Evolutionary conservation across 1,284 basidiomycete species (phyloP), one percentile per base, ranked within the genome.

Genomic region (Sporisorium exsertum): DNA sequence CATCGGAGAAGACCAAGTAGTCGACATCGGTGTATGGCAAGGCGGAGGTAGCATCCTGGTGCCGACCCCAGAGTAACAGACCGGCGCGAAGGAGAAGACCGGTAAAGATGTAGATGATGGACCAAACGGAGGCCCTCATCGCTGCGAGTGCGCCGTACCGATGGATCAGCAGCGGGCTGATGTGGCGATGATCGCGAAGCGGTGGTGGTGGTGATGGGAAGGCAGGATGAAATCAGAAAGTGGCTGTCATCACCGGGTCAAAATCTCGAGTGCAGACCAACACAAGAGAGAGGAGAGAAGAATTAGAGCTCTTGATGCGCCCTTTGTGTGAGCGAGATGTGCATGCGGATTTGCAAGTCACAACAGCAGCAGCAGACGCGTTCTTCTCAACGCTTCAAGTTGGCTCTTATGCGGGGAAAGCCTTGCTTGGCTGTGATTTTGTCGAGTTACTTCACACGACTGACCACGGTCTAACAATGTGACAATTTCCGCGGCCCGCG

Each of bases 1-100:
- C 97, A 85, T 98, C 95, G 63, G 90, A 93, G 87, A 97, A 97
- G 73, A 99, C 96, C 46, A 91, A 89, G 86, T 98, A 99, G 87
- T 99, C 97, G 65, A 99, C 89, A 86, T 99, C 96, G 18, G 96
- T 99, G 86, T 98, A 99, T 84, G 95, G 95, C 33, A 98, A 90
- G n/a, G 90, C 84, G 1, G 92, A 92, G 72, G 88, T 90, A 3
- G 89, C 89, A 81, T 96, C 94, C 73, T 95, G 94, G 90, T 93
- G 94, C 86, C 92, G 91, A 82, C 93, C 94, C 86, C 94, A 95
- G 6, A 91, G 81, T 63, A 96, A 91, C 50, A 96, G 89, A 15
- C 84, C 88, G 22, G 92, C 85, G 58, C 94, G 91, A 51, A 95
- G 82, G 26, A 88, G 40, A 18, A 88, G 83, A 1, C 93, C 91